Evolutionary conservation across 805 yeast genomes (phyloP), one percentile per base, ranked within the genome.

Genomic region (Wickerhamomyces queroliae): DNA sequence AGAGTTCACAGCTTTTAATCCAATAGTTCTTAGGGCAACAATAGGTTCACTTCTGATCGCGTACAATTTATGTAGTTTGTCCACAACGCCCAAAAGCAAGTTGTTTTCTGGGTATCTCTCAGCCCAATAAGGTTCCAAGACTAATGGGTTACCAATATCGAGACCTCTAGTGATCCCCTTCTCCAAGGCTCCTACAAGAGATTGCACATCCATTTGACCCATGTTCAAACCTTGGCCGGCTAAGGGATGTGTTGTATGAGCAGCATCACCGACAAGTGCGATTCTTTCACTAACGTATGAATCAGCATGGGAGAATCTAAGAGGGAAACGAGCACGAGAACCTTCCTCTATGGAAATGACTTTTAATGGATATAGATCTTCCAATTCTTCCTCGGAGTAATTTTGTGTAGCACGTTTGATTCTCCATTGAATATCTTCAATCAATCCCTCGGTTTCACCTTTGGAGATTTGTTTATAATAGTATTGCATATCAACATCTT

Each of bases 181-280:
- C 47, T 86, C 95, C 21, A 93, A 54, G 0, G 91, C 85, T 2
- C 57, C 64, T 1, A 82, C 78, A 23, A 93, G 67, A 2, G 80
- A 66, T 42, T 80, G 79, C 2, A 87, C 96, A 58, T 93, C 99
- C 21, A 83, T 81, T 59, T 90, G 97, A 17, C 99, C 99, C 96
- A 91, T 89, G 61, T 93, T 93, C 41, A 93, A 72, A 20, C 99
- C 99, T 63, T 93, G 99, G 9, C 99, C 99, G 4, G 97, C 97
- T 43, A 93, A 69, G 3, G 99, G 99, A 59, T 93, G 98, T 2
- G 96, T 87, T 0, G 97, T 83, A 53, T 93, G 99, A 0, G 98
- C 98, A 2, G 99, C 98, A 62, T 93, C 99, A 20, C 99, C 99
- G 9, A 91, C 85, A n/a, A 93, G 65, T 0, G 97, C 98, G 23